Conservation (phyloP, 768 basidiomycete genomes). For the Rhizopogon rudus region DNA sequence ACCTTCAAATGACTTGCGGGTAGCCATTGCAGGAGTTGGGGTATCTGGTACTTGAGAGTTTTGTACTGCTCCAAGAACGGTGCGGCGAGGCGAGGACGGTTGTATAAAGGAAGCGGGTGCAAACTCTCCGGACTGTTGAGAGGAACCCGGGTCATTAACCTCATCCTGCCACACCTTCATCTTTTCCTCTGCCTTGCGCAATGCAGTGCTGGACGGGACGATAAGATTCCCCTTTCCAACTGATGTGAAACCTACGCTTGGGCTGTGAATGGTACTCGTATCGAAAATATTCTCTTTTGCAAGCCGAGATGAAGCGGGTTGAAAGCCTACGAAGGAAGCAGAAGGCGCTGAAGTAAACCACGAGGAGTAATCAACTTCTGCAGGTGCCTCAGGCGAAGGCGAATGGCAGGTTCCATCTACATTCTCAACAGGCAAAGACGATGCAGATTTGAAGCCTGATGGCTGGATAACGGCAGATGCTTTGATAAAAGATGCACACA, state of each 20-base stretch:
- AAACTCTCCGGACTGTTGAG: neutral
- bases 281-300: neutral
- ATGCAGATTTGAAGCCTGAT: neutral
- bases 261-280: conserved; percentile 1
- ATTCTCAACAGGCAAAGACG: neutral
- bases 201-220: conserved; percentile 47
- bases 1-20: conserved; percentile 21
- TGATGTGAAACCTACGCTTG: conserved; percentile 21
- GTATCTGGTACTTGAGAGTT: conserved; percentile 32
- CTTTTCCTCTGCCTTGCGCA: conserved; percentile 50
- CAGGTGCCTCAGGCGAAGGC: conserved; percentile 34
- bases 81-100: conserved; percentile 15
- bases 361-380: conserved; percentile 37
- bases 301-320: conserved; percentile 26
- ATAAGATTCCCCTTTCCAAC: conserved; percentile 35
- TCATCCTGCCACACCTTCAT: conserved; percentile 45
- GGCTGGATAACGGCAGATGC: conserved; percentile 9
- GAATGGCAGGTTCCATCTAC: conserved; percentile 11
- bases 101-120: conserved; percentile 5
- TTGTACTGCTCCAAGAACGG: conserved; percentile 33
- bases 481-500: conserved; percentile 15
- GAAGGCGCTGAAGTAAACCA: conserved; percentile 44
- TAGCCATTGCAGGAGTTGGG: conserved; percentile 30
- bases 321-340: conserved; percentile 30
- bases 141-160: conserved; percentile 13